Conservation (phyloP, 1,139 yeast genomes). For the Zygosaccharomyces pseudobailii region DNA sequence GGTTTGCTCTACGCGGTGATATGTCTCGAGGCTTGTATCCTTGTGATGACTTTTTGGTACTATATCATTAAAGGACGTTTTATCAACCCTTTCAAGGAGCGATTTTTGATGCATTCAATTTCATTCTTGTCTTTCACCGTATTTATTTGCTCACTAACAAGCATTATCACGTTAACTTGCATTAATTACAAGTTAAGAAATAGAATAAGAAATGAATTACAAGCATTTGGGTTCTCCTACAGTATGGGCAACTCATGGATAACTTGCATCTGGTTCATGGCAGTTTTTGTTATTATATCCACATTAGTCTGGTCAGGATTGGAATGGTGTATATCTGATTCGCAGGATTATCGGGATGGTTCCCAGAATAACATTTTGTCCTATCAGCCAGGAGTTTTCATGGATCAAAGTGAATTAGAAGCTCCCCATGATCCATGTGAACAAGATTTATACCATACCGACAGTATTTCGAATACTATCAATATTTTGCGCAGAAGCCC, state of each 20-base stretch:
- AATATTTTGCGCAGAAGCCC: conserved; percentile 1
- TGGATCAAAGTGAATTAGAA: conserved; percentile 1
- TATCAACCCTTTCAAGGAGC: conserved; percentile 20
- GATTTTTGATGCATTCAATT: conserved; percentile 21
- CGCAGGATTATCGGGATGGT: conserved; percentile 12
- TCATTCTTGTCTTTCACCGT: conserved; percentile 23
- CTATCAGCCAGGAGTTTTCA: conserved; percentile 13
- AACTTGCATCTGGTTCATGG: conserved; percentile 21
- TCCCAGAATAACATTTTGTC: conserved; percentile 13
- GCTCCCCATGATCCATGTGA: neutral
- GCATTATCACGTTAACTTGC: conserved; percentile 18
- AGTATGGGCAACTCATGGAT: conserved; percentile 28
- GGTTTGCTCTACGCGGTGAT: conserved; percentile 18
- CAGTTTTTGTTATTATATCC: conserved; percentile 20
- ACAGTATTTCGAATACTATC: neutral
- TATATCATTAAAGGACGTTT: conserved; percentile 26
- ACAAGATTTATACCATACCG: neutral
- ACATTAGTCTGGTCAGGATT: conserved; percentile 31
- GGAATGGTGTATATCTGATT: conserved; percentile 32
- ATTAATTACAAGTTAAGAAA: conserved; percentile 19
- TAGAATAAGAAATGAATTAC: conserved; percentile 23
- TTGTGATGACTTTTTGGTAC: conserved; percentile 23
- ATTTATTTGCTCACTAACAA: conserved; percentile 22
- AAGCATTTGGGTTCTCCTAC: conserved; percentile 27
- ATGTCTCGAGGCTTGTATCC: conserved; percentile 12